Evolutionary conservation across 495 filamentous ascomycete genomes (phyloP).

Genomic region (Hyaloscypha variabilis): DNA sequence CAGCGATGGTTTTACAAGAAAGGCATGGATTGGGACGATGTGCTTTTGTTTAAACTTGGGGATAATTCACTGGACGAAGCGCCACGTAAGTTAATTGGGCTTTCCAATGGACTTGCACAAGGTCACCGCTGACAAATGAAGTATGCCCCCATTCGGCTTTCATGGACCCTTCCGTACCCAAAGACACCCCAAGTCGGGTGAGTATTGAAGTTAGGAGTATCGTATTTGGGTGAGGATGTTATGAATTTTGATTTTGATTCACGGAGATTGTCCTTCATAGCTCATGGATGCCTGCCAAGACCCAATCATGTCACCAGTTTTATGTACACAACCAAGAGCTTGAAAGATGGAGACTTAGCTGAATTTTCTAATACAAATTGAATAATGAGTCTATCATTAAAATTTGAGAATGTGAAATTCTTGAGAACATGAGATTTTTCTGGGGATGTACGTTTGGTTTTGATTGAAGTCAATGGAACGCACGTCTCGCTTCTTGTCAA

Average conservation of each 20-base stretch:
- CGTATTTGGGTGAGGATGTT: not conserved
- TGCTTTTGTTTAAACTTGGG: constrained; percentile 11
- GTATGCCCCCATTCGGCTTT: constrained; percentile 16
- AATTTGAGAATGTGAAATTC: too few relatives aligned
- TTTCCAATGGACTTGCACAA: not conserved
- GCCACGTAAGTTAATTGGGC: not conserved
- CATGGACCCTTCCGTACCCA: constrained; percentile 6
- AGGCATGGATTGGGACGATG: constrained; percentile 6
- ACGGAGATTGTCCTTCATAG: not conserved
- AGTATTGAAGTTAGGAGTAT: constrained; percentile 11
- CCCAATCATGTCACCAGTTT: too few relatives aligned
- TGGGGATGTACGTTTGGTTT: too few relatives aligned
- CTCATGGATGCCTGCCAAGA: too few relatives aligned
- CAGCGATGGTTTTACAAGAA: constrained; percentile 15
- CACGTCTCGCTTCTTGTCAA: too few relatives aligned
- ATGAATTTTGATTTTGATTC: not conserved
- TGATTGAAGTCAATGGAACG: too few relatives aligned
- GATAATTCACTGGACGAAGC: constrained; percentile 10
- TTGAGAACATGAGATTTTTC: too few relatives aligned
- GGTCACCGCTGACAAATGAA: not conserved
- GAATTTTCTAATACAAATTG: too few relatives aligned
- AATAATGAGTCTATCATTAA: too few relatives aligned
- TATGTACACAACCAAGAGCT: too few relatives aligned
- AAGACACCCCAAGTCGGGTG: not conserved
- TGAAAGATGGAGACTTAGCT: too few relatives aligned